Evolutionary conservation across 148 eudicot species (phyloP).

Genomic region (Rhododendron kiyosumense): DNA sequence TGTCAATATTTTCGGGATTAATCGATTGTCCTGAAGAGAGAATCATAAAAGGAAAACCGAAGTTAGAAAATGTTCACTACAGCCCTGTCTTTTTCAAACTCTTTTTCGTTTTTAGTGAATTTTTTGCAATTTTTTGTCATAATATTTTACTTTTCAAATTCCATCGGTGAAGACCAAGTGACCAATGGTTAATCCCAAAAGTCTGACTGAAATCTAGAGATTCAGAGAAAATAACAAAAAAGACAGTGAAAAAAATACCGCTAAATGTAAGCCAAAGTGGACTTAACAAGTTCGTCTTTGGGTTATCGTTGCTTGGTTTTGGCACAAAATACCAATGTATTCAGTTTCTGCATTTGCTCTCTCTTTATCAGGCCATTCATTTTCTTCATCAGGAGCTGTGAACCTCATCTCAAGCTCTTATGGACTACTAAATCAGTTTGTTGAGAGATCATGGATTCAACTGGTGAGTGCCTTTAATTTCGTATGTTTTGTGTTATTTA

Average conservation of each 20-base stretch:
- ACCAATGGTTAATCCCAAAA: background rate
- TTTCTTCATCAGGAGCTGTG: conserved; percentile 1
- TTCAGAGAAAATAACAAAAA: background rate
- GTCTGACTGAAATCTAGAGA: background rate
- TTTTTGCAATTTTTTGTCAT: background rate
- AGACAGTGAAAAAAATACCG: background rate
- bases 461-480: conserved; percentile 8
- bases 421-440: background rate
- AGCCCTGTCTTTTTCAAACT: background rate
- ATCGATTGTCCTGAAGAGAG: background rate
- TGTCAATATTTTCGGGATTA: no score
- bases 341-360: background rate
- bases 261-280: background rate
- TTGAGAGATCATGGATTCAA: conserved; percentile 8
- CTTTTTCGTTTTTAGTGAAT: background rate
- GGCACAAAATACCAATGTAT: background rate
- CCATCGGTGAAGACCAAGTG: background rate
- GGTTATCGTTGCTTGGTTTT: background rate
- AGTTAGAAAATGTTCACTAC: background rate
- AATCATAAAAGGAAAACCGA: background rate
- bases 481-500: background rate
- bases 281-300: background rate
- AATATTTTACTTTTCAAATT: background rate
- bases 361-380: background rate
- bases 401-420: background rate